phyloP scores from a whole-genome alignment of 768 basidiomycete genomes.

The Podaxis sp. region DNA sequence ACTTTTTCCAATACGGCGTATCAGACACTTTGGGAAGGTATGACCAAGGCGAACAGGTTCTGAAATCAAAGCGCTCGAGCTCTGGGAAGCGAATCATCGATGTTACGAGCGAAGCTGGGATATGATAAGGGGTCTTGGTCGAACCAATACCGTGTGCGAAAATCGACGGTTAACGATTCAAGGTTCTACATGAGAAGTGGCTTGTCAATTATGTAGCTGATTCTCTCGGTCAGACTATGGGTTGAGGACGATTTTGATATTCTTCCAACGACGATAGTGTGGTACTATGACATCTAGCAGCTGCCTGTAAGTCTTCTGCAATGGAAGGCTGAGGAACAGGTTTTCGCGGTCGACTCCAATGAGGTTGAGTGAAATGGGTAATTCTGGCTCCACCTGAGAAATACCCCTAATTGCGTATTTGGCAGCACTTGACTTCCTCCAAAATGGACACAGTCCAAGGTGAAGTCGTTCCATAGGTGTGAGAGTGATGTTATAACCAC shows the following conservation, averaged over 20 bases:
- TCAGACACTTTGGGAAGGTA: neutral
- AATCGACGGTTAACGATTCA: neutral
- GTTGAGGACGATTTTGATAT: neutral
- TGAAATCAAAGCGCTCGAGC: neutral
- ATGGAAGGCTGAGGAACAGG: neutral
- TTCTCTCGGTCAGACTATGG: neutral
- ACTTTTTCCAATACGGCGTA: neutral
- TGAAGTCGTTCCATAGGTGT: neutral
- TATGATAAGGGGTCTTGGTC: conserved; percentile 1
- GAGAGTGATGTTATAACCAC: neutral
- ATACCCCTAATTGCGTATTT: neutral
- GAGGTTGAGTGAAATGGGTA: neutral
- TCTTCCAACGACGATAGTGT: neutral
- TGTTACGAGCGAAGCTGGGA: neutral
- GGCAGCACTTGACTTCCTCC: neutral
- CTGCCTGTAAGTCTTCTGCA: neutral
- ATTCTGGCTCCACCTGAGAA: neutral
- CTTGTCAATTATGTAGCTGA: neutral
- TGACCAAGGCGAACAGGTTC: neutral
- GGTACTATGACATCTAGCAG: neutral
- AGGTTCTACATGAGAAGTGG: neutral
- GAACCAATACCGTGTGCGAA: neutral
- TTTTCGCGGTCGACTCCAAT: neutral
- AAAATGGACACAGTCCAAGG: neutral
- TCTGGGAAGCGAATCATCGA: neutral